Percentiles rank a stretch among this genome's conserved stretches.
phyloP scores from a whole-genome alignment of 768 basidiomycete species.

The Pleurotus salmoneostramineus region DNA sequence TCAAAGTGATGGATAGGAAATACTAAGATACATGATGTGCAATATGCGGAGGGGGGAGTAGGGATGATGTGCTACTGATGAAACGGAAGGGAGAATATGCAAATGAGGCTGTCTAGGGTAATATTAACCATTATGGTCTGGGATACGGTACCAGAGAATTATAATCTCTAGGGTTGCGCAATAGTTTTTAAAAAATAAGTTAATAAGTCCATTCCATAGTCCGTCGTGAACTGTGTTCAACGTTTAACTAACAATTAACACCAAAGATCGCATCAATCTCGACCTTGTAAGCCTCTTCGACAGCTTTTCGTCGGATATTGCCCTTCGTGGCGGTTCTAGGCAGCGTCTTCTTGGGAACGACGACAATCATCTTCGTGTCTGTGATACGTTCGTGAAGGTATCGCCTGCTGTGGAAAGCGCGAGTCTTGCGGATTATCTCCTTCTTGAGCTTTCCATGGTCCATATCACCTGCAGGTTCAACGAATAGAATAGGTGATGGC shows the following conservation, averaged over 20 bases:
- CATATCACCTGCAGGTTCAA: slow-evolving; percentile 56
- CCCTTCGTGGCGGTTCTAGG: slow-evolving; percentile 81
- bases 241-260: neutral
- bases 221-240: neutral
- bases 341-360: slow-evolving; percentile 62
- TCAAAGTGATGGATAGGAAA: neutral
- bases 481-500: slow-evolving; percentile 72
- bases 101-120: neutral
- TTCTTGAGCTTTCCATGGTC: slow-evolving; percentile 59
- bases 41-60: neutral
- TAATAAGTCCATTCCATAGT: neutral
- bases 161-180: neutral
- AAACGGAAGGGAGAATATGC: too few species aligned
- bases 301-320: slow-evolving; percentile 73
- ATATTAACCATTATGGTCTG: neutral
- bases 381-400: slow-evolving; percentile 80
- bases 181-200: neutral
- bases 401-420: slow-evolving; percentile 68
- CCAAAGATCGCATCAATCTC: slow-evolving; percentile 58
- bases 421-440: slow-evolving; percentile 69
- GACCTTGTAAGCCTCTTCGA: slow-evolving; percentile 59
- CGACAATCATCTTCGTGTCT: slow-evolving; percentile 57
- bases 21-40: slow-evolving; percentile 3
- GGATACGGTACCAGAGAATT: neutral
- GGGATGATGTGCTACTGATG: neutral